These are phyloP conservation scores for Globisporangium yorkense DNA, from an alignment of 352 stramenopile species.

Conservation along the genomic window DNA sequence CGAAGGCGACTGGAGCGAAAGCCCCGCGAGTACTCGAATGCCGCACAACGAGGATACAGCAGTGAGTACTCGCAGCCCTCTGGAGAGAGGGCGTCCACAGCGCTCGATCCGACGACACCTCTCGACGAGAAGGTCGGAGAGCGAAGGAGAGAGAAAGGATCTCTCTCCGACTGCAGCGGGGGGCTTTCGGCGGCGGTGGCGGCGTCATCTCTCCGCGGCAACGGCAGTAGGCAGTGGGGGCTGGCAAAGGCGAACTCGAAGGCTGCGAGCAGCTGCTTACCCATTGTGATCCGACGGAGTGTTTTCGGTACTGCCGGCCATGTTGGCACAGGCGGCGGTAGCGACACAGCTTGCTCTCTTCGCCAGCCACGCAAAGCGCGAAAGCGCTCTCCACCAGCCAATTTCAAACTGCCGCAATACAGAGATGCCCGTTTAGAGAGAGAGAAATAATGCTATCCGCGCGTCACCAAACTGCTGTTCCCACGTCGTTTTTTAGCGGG, in stretches of 20 bases:
- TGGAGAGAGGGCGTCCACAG: slow-evolving; percentile 18
- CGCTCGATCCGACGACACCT: slow-evolving; percentile 11
- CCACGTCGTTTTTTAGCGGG: not conserved
- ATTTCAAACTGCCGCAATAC: too few relatives aligned
- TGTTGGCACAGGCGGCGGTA: not conserved
- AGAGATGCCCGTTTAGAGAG: too few relatives aligned
- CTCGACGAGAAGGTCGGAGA: not conserved
- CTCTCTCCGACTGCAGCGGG: slow-evolving; percentile 1
- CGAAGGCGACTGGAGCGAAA: slow-evolving; percentile 16
- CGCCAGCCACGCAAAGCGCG: slow-evolving; percentile 4
- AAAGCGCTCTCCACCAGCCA: not conserved
- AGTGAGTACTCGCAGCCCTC: slow-evolving; percentile 57
- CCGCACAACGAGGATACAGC: slow-evolving; percentile 88
- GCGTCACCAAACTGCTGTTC: too few relatives aligned
- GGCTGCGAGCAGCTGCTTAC: slow-evolving; percentile 41
- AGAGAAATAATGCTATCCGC: too few relatives aligned
- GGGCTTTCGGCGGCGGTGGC: slow-evolving; percentile 2
- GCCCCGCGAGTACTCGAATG: slow-evolving; percentile 67
- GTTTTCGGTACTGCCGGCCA: slow-evolving; percentile 61
- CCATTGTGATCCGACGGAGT: slow-evolving; percentile 82
- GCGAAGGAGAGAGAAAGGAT: not conserved
- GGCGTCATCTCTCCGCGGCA: slow-evolving; percentile 35
- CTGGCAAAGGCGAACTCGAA: slow-evolving; percentile 3
- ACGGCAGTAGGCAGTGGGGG: slow-evolving; percentile 20
- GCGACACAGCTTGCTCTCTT: too few relatives aligned